Base-by-base conservation (phyloP, 1,284 basidiomycete genomes). In the Malassezia sympodialis region DNA sequence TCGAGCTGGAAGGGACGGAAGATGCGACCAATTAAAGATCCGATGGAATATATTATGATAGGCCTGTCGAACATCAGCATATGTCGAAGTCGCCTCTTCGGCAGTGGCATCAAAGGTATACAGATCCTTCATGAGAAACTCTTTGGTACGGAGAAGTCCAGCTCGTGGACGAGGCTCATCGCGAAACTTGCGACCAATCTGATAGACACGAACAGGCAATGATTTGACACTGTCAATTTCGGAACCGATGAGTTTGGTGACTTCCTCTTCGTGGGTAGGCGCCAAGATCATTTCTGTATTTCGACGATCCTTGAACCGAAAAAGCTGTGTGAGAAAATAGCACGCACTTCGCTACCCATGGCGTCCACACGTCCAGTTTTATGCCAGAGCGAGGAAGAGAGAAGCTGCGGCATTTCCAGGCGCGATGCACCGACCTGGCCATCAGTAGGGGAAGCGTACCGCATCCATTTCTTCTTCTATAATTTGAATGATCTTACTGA, bases 61-160 rank as follows among this genome's bases (percentile, higher is more conserved):
- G 1, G 76, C 75, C 0, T 26, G 42, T 8, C 61, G 56, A 11
- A 75, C 75, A n/a, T 64, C 58, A 8, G 66, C 53, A 47, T 76
- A 76, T 14, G 73, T 64, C 14, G 50, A 53, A 12, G 53, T 49
- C 0, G 60, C 62, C 2, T 58, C 49, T 5, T 56, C 53, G 11
- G 49, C 49, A 10, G 42, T 39, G 1, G 56, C 51, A 51, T 76
- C 75, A 43, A 76, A 76, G 1, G 74, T 69, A 49, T 76, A 76
- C 2, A 76, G 54, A 43, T 76, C 76, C 44, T 76, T 76, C 76
- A 76, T 76, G 5, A 75, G 41, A 52, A 76, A 76, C 41, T 75
- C 73, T 28, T 69, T 67, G 1, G 75, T 75, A 8, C 76, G 48
- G 21, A 76, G 47, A 8, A 76, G 56, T 1, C 75, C 76, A 54